Base-by-base conservation (phyloP, 208 protist genomes). In the Trypanosoma mega region DNA sequence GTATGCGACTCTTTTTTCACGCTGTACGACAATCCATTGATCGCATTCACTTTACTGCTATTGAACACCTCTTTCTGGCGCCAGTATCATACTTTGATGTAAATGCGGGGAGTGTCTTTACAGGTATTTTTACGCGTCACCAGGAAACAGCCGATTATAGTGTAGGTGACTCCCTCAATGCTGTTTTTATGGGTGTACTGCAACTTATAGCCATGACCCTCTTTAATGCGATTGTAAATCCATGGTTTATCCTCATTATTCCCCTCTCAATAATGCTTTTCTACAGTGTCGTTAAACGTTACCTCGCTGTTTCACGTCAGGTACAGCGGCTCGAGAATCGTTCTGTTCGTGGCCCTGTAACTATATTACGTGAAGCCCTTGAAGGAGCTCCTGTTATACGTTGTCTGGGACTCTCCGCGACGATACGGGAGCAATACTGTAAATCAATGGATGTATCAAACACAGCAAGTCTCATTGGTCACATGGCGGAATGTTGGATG, bases 41-140 rank as follows among this genome's bases (percentile, higher is more conserved):
- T 57, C 53, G 56, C 30, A 57, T 92, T 52, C 79, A 87, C 43
- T 66, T 86, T 37, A 51, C 65, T 34, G 85, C 72, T 2, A 76
- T 87, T 23, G 69, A 72, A 31, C 68, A 70, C 27, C 62, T 92
- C 34, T 88, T 92, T 52, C 49, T 47, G 43, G 85, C 82, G 2
- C 82, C 85, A 16, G 81, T 82, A 8, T 92, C 85, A 33, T 89
- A 83, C 55, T 92, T 89, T 72, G 85, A 92, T 36, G 71, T 74
- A 36, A 78, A 85, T 34, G 58, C 82, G 12, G 66, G 68, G 4
- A 82, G 85, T 39, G 68, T 56, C 3, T 66, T 92, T 2, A 54
- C 86, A 36, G 69, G 82, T 21, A 68, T 85, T 8, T 74, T 92
- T 12, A 85, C 69, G 54, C 71, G 77, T 44, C 82, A 92, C 52